phyloP scores from a whole-genome alignment of 768 basidiomycete species.

The Dioszegia aurantiaca region DNA sequence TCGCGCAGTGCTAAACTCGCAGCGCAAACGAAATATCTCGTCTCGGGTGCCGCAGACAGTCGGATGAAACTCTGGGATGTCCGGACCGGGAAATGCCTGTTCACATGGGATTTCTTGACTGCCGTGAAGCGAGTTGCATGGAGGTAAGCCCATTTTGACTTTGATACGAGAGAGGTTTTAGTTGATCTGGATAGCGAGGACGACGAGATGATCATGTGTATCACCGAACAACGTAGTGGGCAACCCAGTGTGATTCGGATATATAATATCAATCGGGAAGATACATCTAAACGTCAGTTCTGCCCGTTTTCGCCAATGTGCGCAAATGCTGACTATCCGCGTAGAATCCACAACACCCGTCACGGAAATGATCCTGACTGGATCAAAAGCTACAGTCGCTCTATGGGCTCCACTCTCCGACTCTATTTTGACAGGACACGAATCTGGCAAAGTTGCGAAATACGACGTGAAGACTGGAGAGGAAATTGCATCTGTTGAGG shows the following conservation, averaged over 20 bases:
- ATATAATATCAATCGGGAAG: constrained; percentile 79
- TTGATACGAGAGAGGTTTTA: not conserved
- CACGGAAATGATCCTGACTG: constrained; percentile 78
- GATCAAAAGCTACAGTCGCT: constrained; percentile 95
- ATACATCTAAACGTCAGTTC: constrained; percentile 73
- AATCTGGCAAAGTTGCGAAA: constrained; percentile 88
- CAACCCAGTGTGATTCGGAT: constrained; percentile 84
- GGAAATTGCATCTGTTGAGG: constrained; percentile 66
- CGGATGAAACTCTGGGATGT: constrained; percentile 86
- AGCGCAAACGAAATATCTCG: constrained; percentile 80
- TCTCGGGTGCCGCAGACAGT: constrained; percentile 94
- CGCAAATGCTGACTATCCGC: constrained; percentile 15
- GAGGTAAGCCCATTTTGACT: constrained; percentile 52
- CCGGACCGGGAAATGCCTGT: constrained; percentile 82
- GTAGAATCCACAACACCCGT: constrained; percentile 76
- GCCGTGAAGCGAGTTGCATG: constrained; percentile 95
- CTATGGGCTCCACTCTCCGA: constrained; percentile 77
- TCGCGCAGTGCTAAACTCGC: constrained; percentile 11
- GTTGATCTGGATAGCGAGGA: constrained; percentile 34
- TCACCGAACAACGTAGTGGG: constrained; percentile 97
- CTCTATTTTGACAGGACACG: constrained; percentile 87
- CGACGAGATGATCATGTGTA: constrained; percentile 70
- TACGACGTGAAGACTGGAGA: constrained; percentile 86
- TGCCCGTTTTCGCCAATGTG: constrained; percentile 17
- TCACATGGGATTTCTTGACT: constrained; percentile 95